Conservation (phyloP, 441 rosid species). For the Cnidoscolus chayamansa region DNA sequence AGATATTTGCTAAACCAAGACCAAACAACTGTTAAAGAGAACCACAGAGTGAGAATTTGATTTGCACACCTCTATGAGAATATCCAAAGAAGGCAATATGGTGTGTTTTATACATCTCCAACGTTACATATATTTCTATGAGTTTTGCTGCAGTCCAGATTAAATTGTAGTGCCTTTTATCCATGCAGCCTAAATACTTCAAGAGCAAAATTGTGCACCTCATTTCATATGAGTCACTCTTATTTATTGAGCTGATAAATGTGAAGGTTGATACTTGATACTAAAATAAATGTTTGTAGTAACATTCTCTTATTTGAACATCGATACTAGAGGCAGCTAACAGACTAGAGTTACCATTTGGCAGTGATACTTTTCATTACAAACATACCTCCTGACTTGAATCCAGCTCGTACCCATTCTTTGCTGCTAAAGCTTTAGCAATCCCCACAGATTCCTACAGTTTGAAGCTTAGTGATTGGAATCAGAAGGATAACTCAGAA, state of each 20-base stretch:
- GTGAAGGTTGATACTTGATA: not conserved
- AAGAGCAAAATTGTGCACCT: not conserved
- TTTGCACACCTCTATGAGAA: not conserved
- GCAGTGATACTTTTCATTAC: conserved; percentile 2
- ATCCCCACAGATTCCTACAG: conserved; percentile 92
- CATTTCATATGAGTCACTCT: not conserved
- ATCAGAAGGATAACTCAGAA: conserved; percentile 16
- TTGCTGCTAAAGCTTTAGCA: conserved; percentile 95
- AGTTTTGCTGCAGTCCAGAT: not conserved
- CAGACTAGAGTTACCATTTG: no score
- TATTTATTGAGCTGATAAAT: conserved; percentile 6
- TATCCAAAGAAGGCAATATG: not conserved
- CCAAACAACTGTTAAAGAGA: conserved; percentile 68
- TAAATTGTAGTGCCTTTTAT: not conserved
- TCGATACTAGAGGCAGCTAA: no score
- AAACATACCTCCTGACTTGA: conserved; percentile 83
- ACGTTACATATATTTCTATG: not conserved
- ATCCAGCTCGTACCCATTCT: conserved; percentile 87
- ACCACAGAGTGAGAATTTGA: conserved; percentile 17
- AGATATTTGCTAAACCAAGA: conserved; percentile 82
- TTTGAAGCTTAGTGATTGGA: conserved; percentile 23
- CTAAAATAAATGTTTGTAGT: not conserved
- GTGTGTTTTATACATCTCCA: not conserved
- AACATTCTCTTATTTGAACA: not conserved
- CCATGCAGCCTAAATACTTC: conserved; percentile 3